Conservation (phyloP, 2,329 filamentous ascomycete species). For the Aspergillus alliaceus region DNA sequence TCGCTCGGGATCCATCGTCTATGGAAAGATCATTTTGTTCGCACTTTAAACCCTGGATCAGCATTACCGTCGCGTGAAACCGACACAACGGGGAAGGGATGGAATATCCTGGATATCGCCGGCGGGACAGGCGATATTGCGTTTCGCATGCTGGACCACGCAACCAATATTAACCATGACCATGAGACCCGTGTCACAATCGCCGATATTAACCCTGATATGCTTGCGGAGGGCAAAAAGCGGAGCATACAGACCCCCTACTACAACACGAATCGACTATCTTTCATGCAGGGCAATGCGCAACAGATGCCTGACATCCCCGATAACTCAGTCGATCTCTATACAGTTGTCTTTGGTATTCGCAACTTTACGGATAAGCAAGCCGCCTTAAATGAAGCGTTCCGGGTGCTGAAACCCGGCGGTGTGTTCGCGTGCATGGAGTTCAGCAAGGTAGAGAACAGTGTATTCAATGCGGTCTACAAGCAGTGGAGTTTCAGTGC, state of each 20-base stretch:
- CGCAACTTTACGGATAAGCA: constrained; percentile 95
- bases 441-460: constrained; percentile 81
- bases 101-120: constrained; percentile 89
- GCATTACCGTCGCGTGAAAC: constrained; percentile 38
- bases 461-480: constrained; percentile 79
- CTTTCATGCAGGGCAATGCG: constrained; percentile 88
- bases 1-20: constrained; percentile 93
- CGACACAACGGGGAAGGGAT: constrained; percentile 46
- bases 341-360: constrained; percentile 97
- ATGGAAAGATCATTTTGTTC: constrained; percentile 97
- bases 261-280: constrained; percentile 54
- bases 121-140: constrained; percentile 97
- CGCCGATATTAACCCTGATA: constrained; percentile 92
- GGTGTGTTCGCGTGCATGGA: constrained; percentile 96
- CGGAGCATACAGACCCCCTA: constrained; percentile 67
- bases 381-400: constrained; percentile 76
- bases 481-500: constrained; percentile 94
- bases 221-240: constrained; percentile 85
- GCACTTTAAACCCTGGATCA: constrained; percentile 79
- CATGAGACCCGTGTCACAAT: constrained; percentile 81
- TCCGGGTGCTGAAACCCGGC: constrained; percentile 86
- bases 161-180: constrained; percentile 77
- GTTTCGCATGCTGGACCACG: constrained; percentile 90
- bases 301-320: constrained; percentile 69
- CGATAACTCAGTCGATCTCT: constrained; percentile 78